Evolutionary conservation across 129 eudicot species (phyloP).

Genomic region (Escallonia herrerae): DNA sequence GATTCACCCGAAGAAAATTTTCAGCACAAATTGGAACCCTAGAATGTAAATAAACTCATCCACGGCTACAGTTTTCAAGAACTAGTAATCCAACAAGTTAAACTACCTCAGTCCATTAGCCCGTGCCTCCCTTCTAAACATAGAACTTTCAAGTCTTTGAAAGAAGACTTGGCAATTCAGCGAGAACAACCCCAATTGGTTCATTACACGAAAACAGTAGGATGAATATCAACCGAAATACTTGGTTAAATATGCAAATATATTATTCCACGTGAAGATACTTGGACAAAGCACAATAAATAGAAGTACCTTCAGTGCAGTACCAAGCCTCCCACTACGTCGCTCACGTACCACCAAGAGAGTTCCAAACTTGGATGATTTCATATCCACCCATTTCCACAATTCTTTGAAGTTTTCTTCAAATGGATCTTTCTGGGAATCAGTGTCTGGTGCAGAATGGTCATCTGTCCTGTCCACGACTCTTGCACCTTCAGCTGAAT

Average conservation of each 20-base stretch:
- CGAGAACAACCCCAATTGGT: too few species aligned
- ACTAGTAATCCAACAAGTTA: too few species aligned
- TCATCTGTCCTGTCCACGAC: slow-evolving; percentile 28
- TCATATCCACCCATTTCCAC: slow-evolving; percentile 77
- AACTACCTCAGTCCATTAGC: too few species aligned
- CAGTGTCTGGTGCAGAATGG: slow-evolving; percentile 22
- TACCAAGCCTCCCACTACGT: slow-evolving; percentile 70
- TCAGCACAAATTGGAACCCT: too few species aligned
- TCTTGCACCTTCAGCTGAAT: slow-evolving; percentile 34
- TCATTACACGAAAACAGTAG: neutral
- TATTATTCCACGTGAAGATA: neutral
- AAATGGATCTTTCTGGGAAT: slow-evolving; percentile 30
- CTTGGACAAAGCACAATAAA: neutral
- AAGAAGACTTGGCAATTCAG: too few species aligned
- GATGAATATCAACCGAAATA: neutral
- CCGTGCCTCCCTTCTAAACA: too few species aligned
- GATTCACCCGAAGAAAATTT: too few species aligned
- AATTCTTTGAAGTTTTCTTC: slow-evolving; percentile 88
- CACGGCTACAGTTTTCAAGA: too few species aligned
- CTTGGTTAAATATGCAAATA: too few species aligned
- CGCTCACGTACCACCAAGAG: slow-evolving; percentile 69
- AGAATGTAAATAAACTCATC: too few species aligned
- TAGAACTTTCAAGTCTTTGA: too few species aligned
- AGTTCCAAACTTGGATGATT: slow-evolving; percentile 59
- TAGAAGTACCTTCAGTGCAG: slow-evolving; percentile 70